A percentile compares a stretch with the other conserved stretches of the same genome.
Conservation (phyloP, 257 asterid genomes). For the Sherardia arvensis region DNA sequence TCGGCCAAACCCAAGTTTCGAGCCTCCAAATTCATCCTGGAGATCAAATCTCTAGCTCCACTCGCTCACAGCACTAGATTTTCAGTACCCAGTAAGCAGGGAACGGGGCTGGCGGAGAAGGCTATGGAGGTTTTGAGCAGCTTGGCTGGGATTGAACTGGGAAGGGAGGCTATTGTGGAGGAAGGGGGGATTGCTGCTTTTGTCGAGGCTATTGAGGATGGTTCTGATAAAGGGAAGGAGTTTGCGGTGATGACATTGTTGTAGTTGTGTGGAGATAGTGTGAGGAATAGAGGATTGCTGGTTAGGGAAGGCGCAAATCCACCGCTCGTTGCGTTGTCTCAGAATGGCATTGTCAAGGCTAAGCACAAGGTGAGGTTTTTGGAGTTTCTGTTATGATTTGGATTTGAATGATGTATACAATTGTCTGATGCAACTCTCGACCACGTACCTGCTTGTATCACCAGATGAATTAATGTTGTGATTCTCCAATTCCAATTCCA, state of each 20-base stretch:
- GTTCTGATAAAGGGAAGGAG: conserved; percentile 75
- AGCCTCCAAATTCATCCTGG: too few relatives aligned
- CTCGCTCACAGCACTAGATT: too few relatives aligned
- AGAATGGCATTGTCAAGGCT: conserved; percentile 79
- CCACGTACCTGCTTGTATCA: too few relatives aligned
- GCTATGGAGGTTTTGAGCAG: conserved; percentile 93
- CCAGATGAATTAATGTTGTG: not conserved
- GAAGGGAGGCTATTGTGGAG: conserved; percentile 62
- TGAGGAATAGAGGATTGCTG: conserved; percentile 68
- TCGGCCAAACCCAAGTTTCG: too few relatives aligned
- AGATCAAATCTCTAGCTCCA: too few relatives aligned
- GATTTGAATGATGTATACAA: too few relatives aligned
- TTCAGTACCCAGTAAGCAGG: too few relatives aligned
- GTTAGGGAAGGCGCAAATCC: conserved; percentile 97
- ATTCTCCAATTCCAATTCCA: not conserved
- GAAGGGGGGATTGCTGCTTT: conserved; percentile 83
- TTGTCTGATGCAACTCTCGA: too few relatives aligned
- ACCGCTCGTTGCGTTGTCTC: conserved; percentile 89
- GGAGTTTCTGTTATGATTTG: not conserved
- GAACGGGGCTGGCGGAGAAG: conserved; percentile 83
- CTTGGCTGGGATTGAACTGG: conserved; percentile 56
- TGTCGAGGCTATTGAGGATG: conserved; percentile 86
- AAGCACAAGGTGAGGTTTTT: conserved; percentile 67
- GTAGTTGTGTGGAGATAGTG: conserved; percentile 70
- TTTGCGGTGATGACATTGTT: conserved; percentile 77